phyloP scores from a whole-genome alignment of 768 basidiomycete genomes.

The Lactarius deliciosus region DNA sequence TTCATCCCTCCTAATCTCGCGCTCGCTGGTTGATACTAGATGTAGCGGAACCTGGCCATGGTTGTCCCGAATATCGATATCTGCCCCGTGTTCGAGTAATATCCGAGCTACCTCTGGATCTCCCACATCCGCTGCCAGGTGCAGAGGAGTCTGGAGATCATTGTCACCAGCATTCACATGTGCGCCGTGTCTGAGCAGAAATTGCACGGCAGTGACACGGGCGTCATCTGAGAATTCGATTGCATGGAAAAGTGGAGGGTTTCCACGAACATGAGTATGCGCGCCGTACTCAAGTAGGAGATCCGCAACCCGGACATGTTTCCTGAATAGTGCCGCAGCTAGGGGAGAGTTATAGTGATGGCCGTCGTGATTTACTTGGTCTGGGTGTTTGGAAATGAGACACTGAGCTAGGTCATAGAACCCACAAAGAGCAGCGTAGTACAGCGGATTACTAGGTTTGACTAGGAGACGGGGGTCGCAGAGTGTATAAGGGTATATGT shows the following conservation, averaged over 20 bases:
- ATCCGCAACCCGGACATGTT: not conserved
- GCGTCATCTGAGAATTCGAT: not conserved
- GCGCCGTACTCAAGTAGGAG: not conserved
- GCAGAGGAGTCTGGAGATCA: not conserved
- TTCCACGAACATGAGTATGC: not conserved
- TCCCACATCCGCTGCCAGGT: not conserved
- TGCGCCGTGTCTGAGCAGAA: not conserved
- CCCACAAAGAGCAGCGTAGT: not conserved
- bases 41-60: not conserved
- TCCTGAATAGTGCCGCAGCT: not conserved
- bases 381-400: not conserved
- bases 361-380: not conserved
- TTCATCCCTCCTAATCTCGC: not conserved
- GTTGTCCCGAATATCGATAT: not conserved
- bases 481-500: not conserved
- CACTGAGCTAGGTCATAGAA: not conserved
- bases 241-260: not conserved
- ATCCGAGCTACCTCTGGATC: not conserved
- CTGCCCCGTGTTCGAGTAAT: not conserved
- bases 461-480: fast-evolving
- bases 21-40: not conserved
- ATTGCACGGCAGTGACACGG: not conserved
- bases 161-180: not conserved
- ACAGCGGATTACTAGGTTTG: not conserved
- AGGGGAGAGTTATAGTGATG: not conserved